Conservation (phyloP, 1,284 basidiomycete genomes). For the Tilletia indica region DNA sequence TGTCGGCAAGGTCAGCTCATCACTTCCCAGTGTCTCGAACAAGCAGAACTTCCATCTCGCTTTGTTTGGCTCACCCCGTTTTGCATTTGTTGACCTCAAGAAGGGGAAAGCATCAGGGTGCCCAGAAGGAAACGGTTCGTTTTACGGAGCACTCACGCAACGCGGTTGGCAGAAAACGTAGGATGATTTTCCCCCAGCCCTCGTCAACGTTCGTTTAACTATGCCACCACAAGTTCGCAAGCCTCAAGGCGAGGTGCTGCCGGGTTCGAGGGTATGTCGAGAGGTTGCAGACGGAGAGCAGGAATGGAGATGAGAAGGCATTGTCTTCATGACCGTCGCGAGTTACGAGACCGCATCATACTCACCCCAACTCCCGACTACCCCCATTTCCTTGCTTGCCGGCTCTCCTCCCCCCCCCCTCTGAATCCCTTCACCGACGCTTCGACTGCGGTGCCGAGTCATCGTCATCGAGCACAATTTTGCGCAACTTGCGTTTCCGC, state of each 20-base stretch:
- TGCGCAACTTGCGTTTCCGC: constrained; percentile 26
- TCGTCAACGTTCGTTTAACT: too few relatives aligned
- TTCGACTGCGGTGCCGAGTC: constrained; percentile 25
- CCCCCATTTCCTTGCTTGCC: not conserved
- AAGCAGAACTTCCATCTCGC: too few relatives aligned
- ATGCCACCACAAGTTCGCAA: too few relatives aligned
- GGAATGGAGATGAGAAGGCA: too few relatives aligned
- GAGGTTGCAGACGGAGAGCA: too few relatives aligned
- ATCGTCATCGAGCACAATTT: constrained; percentile 36
- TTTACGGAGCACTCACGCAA: constrained; percentile 1
- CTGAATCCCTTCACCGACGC: not conserved
- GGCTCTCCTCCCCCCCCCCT: too few relatives aligned
- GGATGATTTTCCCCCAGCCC: not conserved
- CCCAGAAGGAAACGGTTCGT: not conserved
- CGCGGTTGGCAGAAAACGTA: not conserved
- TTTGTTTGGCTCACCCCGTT: not conserved
- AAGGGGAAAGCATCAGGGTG: not conserved
- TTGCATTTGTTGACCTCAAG: not conserved
- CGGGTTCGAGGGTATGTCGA: too few relatives aligned
- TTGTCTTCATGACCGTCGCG: too few relatives aligned
- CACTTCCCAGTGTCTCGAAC: too few relatives aligned
- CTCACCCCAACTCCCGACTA: not conserved
- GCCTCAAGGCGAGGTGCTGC: not conserved
- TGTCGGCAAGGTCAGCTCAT: too few relatives aligned
- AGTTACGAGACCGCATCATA: not conserved